Evolutionary conservation across 83 land plant genomes (phyloP).

Genomic region (Picea abies): DNA sequence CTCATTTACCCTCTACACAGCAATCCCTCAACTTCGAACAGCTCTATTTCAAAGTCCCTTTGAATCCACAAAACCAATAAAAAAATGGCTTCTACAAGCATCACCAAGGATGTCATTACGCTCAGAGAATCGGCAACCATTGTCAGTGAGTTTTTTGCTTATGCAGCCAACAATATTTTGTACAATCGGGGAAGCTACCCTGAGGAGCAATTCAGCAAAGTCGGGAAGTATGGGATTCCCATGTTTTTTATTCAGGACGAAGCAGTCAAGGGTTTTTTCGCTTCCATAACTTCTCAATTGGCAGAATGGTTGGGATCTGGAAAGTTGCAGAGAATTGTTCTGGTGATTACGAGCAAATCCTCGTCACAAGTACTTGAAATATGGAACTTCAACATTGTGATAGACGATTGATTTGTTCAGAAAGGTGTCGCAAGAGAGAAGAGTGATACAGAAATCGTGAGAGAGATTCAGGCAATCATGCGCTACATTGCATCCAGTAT

Average conservation of each 20-base stretch:
- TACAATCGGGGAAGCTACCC: constrained; percentile 94
- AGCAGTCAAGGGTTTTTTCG: constrained; percentile 75
- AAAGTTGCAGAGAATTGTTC: constrained; percentile 42
- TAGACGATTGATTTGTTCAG: constrained; percentile 34
- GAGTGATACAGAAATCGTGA: constrained; percentile 43
- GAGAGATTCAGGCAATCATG: constrained; percentile 53
- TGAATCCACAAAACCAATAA: too few species aligned
- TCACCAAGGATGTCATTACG: constrained; percentile 86
- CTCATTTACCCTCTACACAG: background rate
- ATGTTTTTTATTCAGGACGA: constrained; percentile 87
- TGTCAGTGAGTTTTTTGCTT: constrained; percentile 94
- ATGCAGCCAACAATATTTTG: constrained; percentile 89
- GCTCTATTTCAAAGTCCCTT: background rate
- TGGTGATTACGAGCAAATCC: constrained; percentile 42
- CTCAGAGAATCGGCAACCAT: constrained; percentile 93
- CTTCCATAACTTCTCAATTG: constrained; percentile 77
- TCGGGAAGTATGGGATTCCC: constrained; percentile 96
- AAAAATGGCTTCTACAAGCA: constrained; percentile 66
- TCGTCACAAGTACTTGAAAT: constrained; percentile 43
- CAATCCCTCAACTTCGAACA: background rate
- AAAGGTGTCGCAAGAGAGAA: constrained; percentile 43
- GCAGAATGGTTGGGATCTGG: constrained; percentile 57
- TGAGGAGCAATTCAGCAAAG: constrained; percentile 78
- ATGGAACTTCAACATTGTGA: constrained; percentile 48
- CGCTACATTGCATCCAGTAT: constrained; percentile 49